Evolutionary conservation across 129 eudicot genomes (phyloP), one percentile per base, ranked within the genome.

Genomic region (Daucus carota): DNA sequence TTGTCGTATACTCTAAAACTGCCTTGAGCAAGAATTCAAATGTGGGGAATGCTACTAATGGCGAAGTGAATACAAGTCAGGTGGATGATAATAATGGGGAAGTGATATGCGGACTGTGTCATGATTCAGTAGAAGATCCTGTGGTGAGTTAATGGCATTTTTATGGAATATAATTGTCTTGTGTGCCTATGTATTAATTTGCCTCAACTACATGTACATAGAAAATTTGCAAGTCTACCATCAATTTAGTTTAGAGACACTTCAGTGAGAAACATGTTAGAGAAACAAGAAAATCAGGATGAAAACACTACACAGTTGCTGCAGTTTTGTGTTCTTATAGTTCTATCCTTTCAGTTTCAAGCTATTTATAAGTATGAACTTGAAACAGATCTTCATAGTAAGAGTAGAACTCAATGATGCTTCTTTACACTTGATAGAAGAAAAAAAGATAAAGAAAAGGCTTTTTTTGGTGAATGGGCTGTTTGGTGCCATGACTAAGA

Each of bases 81-180:
- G 62, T 42, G 65, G 90, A 84, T 47, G 60, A 78, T 72, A 50
- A 77, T 41, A 76, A 20, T 54, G 85, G 60, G 54, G 89, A 88
- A 73, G 87, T 84, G 74, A 36, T 59, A 70, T 94, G 98, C 78
- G 89, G 93, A 60, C 67, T 87, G 18, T 94, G 98, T 81, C 92
- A 86, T 86, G 98, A 94, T 59, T 80, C 84, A 65, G 86, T 81
- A 38, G 98, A 94, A 87, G 98, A 94, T 80, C 82, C 87, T 45
- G 93, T 89, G 86, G 98, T 94, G 62, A 69, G 84, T 65, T 82
- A 20, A 54, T 54, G n/a, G 4, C 24, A 57, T 57, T 5, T 1
- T 54, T 57, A n/a, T 24, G 31, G 32, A 57, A 67, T 71, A 47
- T 63, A 11, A 70, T 68, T 50, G 57, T n/a, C n/a, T 59, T 26